These are phyloP conservation scores for Plantago coronopus DNA, from an alignment of 305 asterid species.

Conservation along the genomic window DNA sequence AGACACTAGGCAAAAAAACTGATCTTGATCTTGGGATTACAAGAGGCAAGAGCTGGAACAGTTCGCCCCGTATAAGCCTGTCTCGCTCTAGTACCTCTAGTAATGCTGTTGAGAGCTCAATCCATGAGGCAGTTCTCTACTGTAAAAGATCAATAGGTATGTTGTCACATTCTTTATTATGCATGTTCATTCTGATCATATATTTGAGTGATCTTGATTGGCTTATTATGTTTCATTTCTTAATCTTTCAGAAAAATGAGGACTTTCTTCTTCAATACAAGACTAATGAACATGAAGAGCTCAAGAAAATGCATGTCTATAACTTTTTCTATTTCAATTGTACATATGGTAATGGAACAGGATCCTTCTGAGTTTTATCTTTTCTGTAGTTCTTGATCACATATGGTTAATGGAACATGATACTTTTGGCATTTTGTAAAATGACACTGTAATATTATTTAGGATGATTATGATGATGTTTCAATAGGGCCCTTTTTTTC, in stretches of 20 bases:
- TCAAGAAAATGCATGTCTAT: too few species aligned
- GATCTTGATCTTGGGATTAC: conserved; percentile 19
- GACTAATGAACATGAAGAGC: conserved; percentile 9
- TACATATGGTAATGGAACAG: too few species aligned
- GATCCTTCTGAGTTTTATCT: too few species aligned
- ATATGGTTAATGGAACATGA: too few species aligned
- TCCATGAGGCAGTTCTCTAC: conserved; percentile 72
- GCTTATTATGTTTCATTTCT: conserved; percentile 10
- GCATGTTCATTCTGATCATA: not conserved
- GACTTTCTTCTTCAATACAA: conserved; percentile 17
- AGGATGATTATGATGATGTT: too few species aligned
- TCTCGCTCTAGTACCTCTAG: conserved; percentile 26
- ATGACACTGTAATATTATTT: too few species aligned
- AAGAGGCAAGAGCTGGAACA: conserved; percentile 30
- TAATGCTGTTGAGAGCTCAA: conserved; percentile 46
- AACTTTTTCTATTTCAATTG: too few species aligned
- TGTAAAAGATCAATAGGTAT: conserved; percentile 70
- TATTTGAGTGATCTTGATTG: conserved; percentile 2
- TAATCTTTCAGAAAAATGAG: conserved; percentile 35
- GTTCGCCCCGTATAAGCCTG: conserved; percentile 33
- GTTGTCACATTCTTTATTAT: not conserved
- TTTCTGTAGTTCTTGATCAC: too few species aligned
- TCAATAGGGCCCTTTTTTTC: too few species aligned
- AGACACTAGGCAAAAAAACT: conserved; percentile 9
- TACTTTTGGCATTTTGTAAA: too few species aligned